Evolutionary conservation across 148 eudicot genomes (phyloP).

Genomic region (Limonium bicolor): DNA sequence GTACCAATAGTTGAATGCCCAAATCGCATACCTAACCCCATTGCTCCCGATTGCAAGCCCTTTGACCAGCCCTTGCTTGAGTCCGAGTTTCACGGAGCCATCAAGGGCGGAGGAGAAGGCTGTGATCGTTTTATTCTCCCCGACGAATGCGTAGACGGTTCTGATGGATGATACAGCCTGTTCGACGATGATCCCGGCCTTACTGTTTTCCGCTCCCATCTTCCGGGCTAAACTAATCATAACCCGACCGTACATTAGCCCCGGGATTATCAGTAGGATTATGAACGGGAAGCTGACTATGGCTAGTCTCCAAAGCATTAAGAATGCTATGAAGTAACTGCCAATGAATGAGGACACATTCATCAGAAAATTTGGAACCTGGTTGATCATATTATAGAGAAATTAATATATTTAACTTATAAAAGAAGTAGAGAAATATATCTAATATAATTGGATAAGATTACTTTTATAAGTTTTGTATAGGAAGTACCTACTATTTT

Average conservation of each 20-base stretch:
- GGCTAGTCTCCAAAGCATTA: slow-evolving; percentile 22
- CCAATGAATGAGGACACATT: slow-evolving; percentile 11
- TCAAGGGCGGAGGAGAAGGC: slow-evolving; percentile 15
- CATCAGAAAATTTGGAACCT: slow-evolving; percentile 24
- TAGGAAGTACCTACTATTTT: too few species aligned
- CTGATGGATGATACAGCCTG: slow-evolving; percentile 19
- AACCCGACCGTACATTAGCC: slow-evolving; percentile 18
- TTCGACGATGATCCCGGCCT: slow-evolving; percentile 20
- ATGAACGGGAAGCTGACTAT: slow-evolving; percentile 18
- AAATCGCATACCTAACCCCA: slow-evolving; percentile 15
- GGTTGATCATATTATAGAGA: too few species aligned
- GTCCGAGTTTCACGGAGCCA: slow-evolving; percentile 17
- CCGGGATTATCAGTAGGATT: slow-evolving; percentile 14
- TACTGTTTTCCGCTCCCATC: slow-evolving; percentile 14
- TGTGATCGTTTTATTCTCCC: slow-evolving; percentile 8
- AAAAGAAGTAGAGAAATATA: too few species aligned
- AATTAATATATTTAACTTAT: too few species aligned
- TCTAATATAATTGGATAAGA: too few species aligned
- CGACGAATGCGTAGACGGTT: slow-evolving; percentile 25
- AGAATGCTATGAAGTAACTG: slow-evolving; percentile 9
- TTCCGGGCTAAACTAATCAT: slow-evolving; percentile 16
- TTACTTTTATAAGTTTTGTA: too few species aligned
- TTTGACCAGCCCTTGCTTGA: slow-evolving; percentile 21
- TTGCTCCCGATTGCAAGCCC: slow-evolving; percentile 23
- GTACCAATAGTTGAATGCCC: slow-evolving; percentile 18